Base-by-base conservation (phyloP, 495 filamentous ascomycete species). In the Penicillium nucicola region DNA sequence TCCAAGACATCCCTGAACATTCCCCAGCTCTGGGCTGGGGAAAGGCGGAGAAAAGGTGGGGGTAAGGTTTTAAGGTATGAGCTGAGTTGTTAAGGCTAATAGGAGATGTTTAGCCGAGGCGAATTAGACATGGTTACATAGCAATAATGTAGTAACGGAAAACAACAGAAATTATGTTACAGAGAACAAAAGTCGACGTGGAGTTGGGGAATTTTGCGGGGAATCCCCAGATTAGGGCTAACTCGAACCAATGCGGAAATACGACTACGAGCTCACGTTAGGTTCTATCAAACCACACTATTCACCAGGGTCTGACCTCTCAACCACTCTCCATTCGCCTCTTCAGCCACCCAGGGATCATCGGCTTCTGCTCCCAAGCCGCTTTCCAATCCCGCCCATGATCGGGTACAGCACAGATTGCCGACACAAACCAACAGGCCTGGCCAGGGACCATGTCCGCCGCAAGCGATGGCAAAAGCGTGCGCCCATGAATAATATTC, bases 401-500 rank as follows among this genome's bases (percentile, higher is more conserved):
- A 5, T 50, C 65, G n/a, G 73, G 74, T 44, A 76, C 38, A 5
- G 71, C 76, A 69, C 71, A 80, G 20, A 81, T 75, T 4, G 71
- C 78, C 2, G 71, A 75, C 12, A 72, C 77, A 45, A 78, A 71
- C 77, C 77, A 81, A 17, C 50, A 57, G 11, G 61, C 64, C 13
- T 62, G 53, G 0, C 68, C 74, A 17, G 70, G 57, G 8, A 54
- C 53, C 40, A 75, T 23, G 47, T 73, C 65, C 2, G 53, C 53
- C 30, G 66, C 56, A 56, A 90, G 58, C 13, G 84, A 86, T 15
- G 88, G 88, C 45, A 91, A 74, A 34, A 86, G 72, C 0, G 85
- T 88, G 43, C 87, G 67, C 30, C 82, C 80, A 67, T 87, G 80
- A 1, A 90, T 77, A 33, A 90, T 64, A 59, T 90, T 90, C 31